A percentile compares a stretch with the other conserved stretches of the same genome.
Conservation (phyloP, 1,139 yeast genomes). For the Debaryomyces udenii region DNA sequence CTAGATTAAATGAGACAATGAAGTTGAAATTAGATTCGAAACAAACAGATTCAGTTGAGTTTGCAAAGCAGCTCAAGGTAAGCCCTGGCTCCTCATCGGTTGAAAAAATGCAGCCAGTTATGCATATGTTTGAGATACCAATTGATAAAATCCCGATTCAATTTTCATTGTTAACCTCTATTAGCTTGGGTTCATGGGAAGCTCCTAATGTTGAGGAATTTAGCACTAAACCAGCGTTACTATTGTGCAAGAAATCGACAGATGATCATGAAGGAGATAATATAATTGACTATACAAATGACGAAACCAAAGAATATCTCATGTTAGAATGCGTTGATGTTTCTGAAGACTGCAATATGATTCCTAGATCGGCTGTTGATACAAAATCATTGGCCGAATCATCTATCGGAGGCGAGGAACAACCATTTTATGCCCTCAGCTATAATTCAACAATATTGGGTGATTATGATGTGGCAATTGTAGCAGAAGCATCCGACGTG, state of each 20-base stretch:
- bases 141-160: conserved; percentile 5
- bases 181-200: conserved; percentile 11
- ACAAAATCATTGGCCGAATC: conserved; percentile 47
- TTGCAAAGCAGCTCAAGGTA: conserved; percentile 21
- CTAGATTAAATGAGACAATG: conserved; percentile 14
- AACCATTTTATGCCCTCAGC: conserved; percentile 52
- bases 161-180: conserved; percentile 23
- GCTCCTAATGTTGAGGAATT: conserved; percentile 9
- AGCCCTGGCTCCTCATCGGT: conserved; percentile 18
- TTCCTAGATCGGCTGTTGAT: conserved; percentile 49
- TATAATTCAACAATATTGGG: conserved; percentile 36
- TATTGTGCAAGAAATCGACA: conserved; percentile 20
- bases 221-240: conserved; percentile 13
- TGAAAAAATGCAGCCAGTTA: conserved; percentile 7
- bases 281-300: conserved; percentile 25
- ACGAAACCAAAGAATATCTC: conserved; percentile 21
- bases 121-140: conserved; percentile 16
- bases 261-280: conserved; percentile 6
- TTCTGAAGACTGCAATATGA: conserved; percentile 29
- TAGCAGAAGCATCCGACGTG: conserved; percentile 29
- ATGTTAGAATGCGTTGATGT: conserved; percentile 49
- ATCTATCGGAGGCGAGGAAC: conserved; percentile 48
- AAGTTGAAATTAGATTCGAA: conserved; percentile 33
- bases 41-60: conserved; percentile 25
- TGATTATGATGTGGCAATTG: conserved; percentile 51